Evolutionary conservation across 495 filamentous ascomycete species (phyloP).

Genomic region (Cryomyces minteri): DNA sequence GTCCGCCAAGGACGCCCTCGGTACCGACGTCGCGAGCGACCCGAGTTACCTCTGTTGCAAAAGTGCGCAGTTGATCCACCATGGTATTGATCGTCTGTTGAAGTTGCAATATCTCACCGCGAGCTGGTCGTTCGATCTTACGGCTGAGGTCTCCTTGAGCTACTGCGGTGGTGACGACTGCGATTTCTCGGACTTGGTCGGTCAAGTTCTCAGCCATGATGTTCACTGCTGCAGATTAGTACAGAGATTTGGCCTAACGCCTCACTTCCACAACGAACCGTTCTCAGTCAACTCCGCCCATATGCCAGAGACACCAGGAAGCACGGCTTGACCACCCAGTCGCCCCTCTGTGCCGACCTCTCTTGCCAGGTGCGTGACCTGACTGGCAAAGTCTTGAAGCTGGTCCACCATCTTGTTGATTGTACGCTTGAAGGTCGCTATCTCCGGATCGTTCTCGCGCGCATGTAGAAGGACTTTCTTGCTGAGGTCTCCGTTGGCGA

Average conservation of each 20-base stretch:
- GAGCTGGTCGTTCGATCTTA: slow-evolving; percentile 87
- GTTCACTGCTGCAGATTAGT: slow-evolving; percentile 48
- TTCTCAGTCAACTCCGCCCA: slow-evolving; percentile 98
- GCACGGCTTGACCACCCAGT: slow-evolving; percentile 89
- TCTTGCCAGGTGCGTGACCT: slow-evolving; percentile 89
- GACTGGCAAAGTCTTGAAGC: slow-evolving; percentile 88
- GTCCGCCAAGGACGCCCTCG: slow-evolving; percentile 89
- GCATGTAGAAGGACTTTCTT: slow-evolving; percentile 96
- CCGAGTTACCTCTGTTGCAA: slow-evolving; percentile 91
- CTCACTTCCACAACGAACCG: slow-evolving; percentile 28
- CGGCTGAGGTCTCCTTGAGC: slow-evolving; percentile 91
- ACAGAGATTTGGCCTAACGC: neutral
- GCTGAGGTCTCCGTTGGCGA: slow-evolving; percentile 88
- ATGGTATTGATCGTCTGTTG: slow-evolving; percentile 99
- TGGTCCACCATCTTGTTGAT: slow-evolving; percentile 99
- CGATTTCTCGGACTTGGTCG: slow-evolving; percentile 88
- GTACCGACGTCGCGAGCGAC: slow-evolving; percentile 95
- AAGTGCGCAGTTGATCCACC: slow-evolving; percentile 94
- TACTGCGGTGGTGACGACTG: slow-evolving; percentile 87
- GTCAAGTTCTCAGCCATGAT: slow-evolving; percentile 87
- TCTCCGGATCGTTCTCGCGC: slow-evolving; percentile 97
- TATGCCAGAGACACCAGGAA: slow-evolving; percentile 87
- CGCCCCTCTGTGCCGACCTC: slow-evolving; percentile 96
- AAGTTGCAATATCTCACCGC: slow-evolving; percentile 87
- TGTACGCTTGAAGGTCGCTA: slow-evolving; percentile 95